These are phyloP conservation scores for Massospora cicadina DNA, from an alignment of 371 early-diverging fungal species.

Conservation along the genomic window DNA sequence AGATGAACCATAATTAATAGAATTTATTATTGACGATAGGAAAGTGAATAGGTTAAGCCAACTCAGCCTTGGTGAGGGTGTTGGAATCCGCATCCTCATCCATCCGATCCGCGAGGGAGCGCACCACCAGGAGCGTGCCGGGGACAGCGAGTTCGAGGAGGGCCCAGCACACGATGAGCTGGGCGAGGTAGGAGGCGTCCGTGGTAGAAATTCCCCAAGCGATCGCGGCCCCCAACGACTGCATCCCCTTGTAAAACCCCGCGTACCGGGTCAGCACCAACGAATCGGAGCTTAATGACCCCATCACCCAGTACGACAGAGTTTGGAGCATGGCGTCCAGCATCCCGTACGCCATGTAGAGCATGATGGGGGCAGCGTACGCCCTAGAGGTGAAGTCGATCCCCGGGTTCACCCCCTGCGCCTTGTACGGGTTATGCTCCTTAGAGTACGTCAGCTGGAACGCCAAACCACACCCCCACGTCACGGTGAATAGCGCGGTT, in stretches of 20 bases:
- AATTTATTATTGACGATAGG: no score
- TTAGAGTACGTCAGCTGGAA: conserved; percentile 31
- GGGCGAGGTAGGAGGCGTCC: conserved; percentile 15
- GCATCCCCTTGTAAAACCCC: conserved; percentile 72
- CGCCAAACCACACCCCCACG: conserved; percentile 40
- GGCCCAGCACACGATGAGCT: conserved; percentile 24
- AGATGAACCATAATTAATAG: no score
- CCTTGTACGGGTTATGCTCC: conserved; percentile 29
- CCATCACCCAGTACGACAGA: conserved; percentile 39
- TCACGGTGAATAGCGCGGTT: conserved; percentile 25
- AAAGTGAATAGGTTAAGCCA: no score
- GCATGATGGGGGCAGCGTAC: conserved; percentile 34
- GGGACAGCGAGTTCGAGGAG: conserved; percentile 20
- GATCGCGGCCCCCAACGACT: conserved; percentile 47
- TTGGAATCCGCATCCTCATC: no score
- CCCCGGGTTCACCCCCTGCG: conserved; percentile 13
- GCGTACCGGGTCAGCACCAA: conserved; percentile 44
- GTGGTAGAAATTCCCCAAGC: conserved; percentile 22
- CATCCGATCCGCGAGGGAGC: conserved; percentile 3
- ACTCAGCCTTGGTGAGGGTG: no score
- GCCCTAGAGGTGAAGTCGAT: conserved; percentile 21
- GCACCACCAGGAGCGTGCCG: conserved; percentile 17
- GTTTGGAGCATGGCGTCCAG: conserved; percentile 48
- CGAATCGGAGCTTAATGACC: conserved; percentile 48
- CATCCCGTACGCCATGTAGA: conserved; percentile 44